Base-by-base conservation (phyloP, 139 green algal species). In the Haematococcus lacustris region DNA sequence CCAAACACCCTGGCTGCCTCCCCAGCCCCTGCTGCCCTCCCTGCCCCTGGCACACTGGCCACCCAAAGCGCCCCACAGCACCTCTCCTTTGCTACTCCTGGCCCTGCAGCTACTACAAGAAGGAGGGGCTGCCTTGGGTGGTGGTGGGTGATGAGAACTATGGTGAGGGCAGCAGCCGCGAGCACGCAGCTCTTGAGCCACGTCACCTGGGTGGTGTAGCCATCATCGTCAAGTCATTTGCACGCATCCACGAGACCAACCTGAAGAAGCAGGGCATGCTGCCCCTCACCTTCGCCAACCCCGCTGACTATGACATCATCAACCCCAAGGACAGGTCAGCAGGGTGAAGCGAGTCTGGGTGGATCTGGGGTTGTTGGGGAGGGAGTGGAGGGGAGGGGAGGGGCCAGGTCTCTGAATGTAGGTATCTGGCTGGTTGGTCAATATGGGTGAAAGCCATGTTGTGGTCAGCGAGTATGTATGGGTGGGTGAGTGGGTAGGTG, bases 211-310 rank as follows among this genome's bases (percentile, higher is more conserved):
- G 93, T 71, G 93, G 85, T 76, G 61, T 83, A 43, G 93, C 93
- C 32, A 87, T 98, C 63, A 88, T 98, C 30, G 92, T 97, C 66
- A 96, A 97, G 87, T 92, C 82, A 2, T 98, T 98, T 80, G 93
- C 93, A 3, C 91, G 93, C 78, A 98, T 98, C 78, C 93, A 98
- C 77, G 93, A 98, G 82, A 97, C 93, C 71, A 98, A 98, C 85
- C 85, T 98, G 63, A 98, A 97, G 86, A 98, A 98, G 88, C 92
- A 96, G 82, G 90, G 90, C 73, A 87, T 96, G 83, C 83, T 96
- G 76, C 90, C 91, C 0, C 84, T 96, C 25, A 94, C 87, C 30
- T 97, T 97, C 69, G 87, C 87, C 51, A 75, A 98, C 85, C 86
- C 91, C 6, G 80, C 88, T 30, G 93, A 98, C 85, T 98, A 98